Percentiles rank a stretch among this genome's conserved stretches.
These are phyloP conservation scores for Tetradesmus obliquus DNA, from an alignment of 139 green algal species.

Conservation along the genomic window DNA sequence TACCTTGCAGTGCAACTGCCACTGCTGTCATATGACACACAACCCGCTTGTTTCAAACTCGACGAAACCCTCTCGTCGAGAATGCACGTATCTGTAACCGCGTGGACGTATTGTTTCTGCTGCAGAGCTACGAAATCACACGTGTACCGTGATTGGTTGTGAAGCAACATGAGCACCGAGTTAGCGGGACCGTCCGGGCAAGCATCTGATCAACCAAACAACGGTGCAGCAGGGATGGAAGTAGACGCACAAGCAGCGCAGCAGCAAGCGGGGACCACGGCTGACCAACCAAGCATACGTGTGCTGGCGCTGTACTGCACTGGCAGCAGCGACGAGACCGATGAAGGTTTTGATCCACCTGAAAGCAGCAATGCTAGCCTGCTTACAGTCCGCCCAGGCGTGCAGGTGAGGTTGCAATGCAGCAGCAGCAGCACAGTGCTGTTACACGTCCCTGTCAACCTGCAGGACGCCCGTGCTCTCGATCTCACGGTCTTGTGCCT, in stretches of 20 bases:
- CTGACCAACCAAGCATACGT: background rate
- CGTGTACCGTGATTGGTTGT: background rate
- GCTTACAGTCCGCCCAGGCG: background rate
- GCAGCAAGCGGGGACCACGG: background rate
- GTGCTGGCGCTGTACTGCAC: slow-evolving; percentile 43
- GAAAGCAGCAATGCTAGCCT: slow-evolving; percentile 10
- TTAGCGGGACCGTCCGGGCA: background rate
- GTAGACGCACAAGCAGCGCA: background rate
- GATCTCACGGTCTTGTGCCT: background rate
- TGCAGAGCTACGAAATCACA: background rate
- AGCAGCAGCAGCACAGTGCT: slow-evolving; percentile 2
- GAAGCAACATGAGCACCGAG: background rate
- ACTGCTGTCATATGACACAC: background rate
- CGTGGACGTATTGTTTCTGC: background rate
- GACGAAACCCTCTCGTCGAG: background rate
- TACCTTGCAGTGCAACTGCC: background rate
- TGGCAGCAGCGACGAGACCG: background rate
- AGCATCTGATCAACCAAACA: background rate
- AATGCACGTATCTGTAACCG: too few species aligned
- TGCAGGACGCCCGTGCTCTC: background rate
- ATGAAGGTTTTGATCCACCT: slow-evolving; percentile 40
- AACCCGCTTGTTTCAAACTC: background rate
- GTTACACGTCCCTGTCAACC: background rate
- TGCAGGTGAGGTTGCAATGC: background rate
- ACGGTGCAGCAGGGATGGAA: background rate